Percentiles rank a stretch among this genome's conserved stretches.
Conservation (phyloP, 495 filamentous ascomycete species). For the Penicillium angulare region DNA sequence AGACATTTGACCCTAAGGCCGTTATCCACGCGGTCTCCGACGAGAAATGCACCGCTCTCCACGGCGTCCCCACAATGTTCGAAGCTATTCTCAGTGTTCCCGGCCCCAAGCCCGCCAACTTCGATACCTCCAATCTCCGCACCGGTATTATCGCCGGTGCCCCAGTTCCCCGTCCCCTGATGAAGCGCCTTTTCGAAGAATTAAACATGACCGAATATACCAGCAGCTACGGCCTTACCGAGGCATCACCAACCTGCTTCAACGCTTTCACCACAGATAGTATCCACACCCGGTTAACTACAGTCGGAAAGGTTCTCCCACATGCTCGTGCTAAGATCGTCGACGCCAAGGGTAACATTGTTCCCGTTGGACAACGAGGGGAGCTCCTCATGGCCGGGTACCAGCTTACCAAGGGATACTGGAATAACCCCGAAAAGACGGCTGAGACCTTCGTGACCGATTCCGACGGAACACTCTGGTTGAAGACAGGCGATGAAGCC, state of each 20-base stretch:
- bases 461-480: constrained; percentile 57
- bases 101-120: constrained; percentile 46
- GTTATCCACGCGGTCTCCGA: constrained; percentile 58
- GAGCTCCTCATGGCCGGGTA: constrained; percentile 70
- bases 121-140: constrained; percentile 49
- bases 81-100: constrained; percentile 58
- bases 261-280: constrained; percentile 66
- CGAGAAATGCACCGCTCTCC: constrained; percentile 66
- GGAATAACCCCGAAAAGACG: constrained; percentile 68
- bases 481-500: constrained; percentile 70
- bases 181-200: constrained; percentile 58
- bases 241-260: constrained; percentile 69
- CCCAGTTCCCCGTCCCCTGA: constrained; percentile 61
- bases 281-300: constrained; percentile 56
- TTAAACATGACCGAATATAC: constrained; percentile 69
- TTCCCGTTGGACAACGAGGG: constrained; percentile 58
- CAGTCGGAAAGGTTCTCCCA: constrained; percentile 66
- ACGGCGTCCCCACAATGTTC: constrained; percentile 75
- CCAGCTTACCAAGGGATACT: constrained; percentile 67
- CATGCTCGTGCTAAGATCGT: constrained; percentile 69
- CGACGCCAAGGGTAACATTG: constrained; percentile 53
- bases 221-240: constrained; percentile 69
- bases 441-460: constrained; percentile 60
- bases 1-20: constrained; percentile 60
- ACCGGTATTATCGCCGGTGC: constrained; percentile 70